Percentiles rank a stretch among this genome's conserved stretches.
These are phyloP conservation scores for Phytophthora podocarpi DNA, from an alignment of 352 stramenopile genomes.

Conservation along the genomic window DNA sequence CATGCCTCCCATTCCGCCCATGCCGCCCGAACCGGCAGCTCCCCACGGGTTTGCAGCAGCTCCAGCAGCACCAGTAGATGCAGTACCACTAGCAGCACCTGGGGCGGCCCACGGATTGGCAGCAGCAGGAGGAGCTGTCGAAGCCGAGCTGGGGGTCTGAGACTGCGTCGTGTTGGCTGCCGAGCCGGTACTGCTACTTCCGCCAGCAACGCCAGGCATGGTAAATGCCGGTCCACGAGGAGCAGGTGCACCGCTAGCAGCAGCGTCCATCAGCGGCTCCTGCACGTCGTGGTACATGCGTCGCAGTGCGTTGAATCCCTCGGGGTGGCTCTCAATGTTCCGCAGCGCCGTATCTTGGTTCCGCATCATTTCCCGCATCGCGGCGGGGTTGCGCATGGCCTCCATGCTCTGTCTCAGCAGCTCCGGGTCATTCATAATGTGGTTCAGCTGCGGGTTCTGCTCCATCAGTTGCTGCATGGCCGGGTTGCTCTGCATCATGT, in stretches of 20 bases:
- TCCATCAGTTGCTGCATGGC: slow-evolving; percentile 96
- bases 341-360: slow-evolving; percentile 97
- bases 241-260: slow-evolving; percentile 50
- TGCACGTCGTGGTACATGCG: slow-evolving; percentile 95
- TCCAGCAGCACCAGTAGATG: slow-evolving; percentile 18
- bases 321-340: slow-evolving; percentile 97
- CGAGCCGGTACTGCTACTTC: slow-evolving; percentile 18
- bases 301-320: slow-evolving; percentile 96
- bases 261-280: slow-evolving; percentile 95
- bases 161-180: slow-evolving; percentile 29
- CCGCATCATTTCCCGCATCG: slow-evolving; percentile 97
- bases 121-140: slow-evolving; percentile 26
- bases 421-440: slow-evolving; percentile 96
- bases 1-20: slow-evolving; percentile 35
- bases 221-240: slow-evolving; percentile 73
- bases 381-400: slow-evolving; percentile 96
- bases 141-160: slow-evolving; percentile 17
- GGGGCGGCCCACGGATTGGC: slow-evolving; percentile 68
- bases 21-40: slow-evolving; percentile 28
- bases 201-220: slow-evolving; percentile 81
- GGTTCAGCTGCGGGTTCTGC: slow-evolving; percentile 95
- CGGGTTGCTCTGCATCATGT: slow-evolving; percentile 96
- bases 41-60: slow-evolving; percentile 75
- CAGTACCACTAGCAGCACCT: slow-evolving; percentile 17
- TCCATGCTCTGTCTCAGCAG: slow-evolving; percentile 95